These are phyloP conservation scores for Citrus trifoliata DNA, from an alignment of 345 rosid species.

Conservation along the genomic window DNA sequence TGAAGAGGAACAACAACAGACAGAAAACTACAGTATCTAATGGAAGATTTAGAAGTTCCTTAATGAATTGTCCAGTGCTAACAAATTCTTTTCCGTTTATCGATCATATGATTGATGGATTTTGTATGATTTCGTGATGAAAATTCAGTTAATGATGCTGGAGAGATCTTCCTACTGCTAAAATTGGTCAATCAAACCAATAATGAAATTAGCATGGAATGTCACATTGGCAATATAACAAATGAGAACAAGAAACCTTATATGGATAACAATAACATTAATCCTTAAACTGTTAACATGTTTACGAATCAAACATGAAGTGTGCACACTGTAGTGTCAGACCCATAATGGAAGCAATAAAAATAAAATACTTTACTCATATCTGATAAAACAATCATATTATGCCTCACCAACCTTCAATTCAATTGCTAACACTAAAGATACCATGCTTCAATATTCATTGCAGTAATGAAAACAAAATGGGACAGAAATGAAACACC, in stretches of 20 bases:
- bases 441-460: not conserved
- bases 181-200: not conserved
- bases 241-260: not conserved
- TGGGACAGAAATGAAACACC: slow-evolving; percentile 24
- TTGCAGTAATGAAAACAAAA: not conserved
- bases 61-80: too few species aligned
- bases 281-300: not conserved
- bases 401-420: not conserved
- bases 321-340: not conserved
- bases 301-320: not conserved
- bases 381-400: not conserved
- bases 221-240: not conserved
- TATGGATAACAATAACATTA: not conserved
- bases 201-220: not conserved
- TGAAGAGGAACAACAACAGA: too few species aligned
- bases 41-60: too few species aligned
- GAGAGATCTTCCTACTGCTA: not conserved
- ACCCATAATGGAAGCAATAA: not conserved
- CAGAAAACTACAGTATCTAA: too few species aligned
- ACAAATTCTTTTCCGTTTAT: not conserved
- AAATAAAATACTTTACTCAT: not conserved
- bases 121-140: not conserved
- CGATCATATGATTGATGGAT: not conserved
- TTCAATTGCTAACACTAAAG: not conserved
- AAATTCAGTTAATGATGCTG: not conserved